These are phyloP conservation scores for Mycena pura DNA, from an alignment of 768 basidiomycete species.

Conservation along the genomic window DNA sequence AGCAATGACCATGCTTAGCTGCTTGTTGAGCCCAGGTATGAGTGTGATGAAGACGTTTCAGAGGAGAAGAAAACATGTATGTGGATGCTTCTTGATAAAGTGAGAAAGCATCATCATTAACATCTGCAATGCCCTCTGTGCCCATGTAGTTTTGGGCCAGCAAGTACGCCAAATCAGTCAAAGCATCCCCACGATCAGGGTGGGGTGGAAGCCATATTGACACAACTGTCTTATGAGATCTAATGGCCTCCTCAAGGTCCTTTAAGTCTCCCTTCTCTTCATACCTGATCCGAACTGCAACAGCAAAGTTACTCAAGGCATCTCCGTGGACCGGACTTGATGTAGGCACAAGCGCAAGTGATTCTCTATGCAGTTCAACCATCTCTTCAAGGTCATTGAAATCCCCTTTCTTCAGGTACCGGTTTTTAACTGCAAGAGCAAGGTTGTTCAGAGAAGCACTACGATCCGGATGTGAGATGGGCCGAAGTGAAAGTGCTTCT, in stretches of 20 bases:
- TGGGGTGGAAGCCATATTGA: too few relatives aligned
- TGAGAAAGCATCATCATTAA: background rate
- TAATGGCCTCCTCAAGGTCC: too few relatives aligned
- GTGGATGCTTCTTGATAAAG: background rate
- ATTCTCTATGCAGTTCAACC: conserved; percentile 27
- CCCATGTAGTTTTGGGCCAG: too few relatives aligned
- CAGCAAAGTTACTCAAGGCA: too few relatives aligned
- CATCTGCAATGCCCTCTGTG: too few relatives aligned
- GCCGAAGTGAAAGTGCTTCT: conserved; percentile 11
- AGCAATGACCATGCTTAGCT: background rate
- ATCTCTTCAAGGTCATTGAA: conserved; percentile 33
- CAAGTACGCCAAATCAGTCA: too few relatives aligned
- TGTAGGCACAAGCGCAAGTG: conserved; percentile 31
- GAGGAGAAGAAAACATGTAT: background rate
- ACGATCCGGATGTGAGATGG: conserved; percentile 17
- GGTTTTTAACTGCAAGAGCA: conserved; percentile 24
- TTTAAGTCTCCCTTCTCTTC: too few relatives aligned
- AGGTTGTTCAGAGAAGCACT: conserved; percentile 21
- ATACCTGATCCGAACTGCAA: too few relatives aligned
- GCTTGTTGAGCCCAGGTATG: background rate
- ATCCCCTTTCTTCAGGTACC: conserved; percentile 35
- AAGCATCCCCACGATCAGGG: conserved; percentile 24
- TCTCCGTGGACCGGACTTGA: too few relatives aligned
- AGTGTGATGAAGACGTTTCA: background rate
- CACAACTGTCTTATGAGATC: too few relatives aligned